Conservation (phyloP, 192 early-diverging fungal genomes). For the Globomyces pollinis-pini region DNA sequence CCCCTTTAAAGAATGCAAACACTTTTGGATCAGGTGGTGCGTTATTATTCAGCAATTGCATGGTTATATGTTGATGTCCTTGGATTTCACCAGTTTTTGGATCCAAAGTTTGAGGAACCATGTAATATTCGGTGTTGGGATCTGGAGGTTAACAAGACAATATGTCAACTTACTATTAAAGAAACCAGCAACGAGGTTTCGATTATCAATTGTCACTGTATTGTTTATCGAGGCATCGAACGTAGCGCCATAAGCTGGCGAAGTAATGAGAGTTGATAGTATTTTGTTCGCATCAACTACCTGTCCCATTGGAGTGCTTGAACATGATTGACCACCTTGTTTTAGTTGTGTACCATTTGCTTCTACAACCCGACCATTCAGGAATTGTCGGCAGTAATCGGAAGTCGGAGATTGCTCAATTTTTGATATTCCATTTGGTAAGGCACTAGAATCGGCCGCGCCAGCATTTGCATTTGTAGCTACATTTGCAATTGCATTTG, state of each 20-base stretch:
- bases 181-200: constrained; percentile 37
- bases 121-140: constrained; percentile 31
- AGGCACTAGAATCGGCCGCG: not conserved
- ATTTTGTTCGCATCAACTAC: constrained; percentile 21
- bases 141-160: too few species aligned
- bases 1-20: constrained; percentile 22
- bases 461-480: not conserved
- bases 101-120: constrained; percentile 32
- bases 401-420: not conserved
- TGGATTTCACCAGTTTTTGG: constrained; percentile 19
- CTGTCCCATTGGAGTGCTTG: constrained; percentile 7
- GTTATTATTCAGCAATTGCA: constrained; percentile 16
- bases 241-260: constrained; percentile 21
- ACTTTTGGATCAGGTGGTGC: not conserved
- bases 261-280: constrained; percentile 23
- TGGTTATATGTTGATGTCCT: constrained; percentile 40
- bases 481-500: not conserved
- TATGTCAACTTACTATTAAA: too few species aligned
- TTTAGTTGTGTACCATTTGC: constrained; percentile 12
- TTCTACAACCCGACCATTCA: not conserved
- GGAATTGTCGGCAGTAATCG: constrained; percentile 5
- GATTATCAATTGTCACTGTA: constrained; percentile 18
- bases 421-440: constrained; percentile 1
- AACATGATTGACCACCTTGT: constrained; percentile 8
- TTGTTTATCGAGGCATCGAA: constrained; percentile 21